A percentile compares a stretch with the other conserved stretches of the same genome.
Evolutionary conservation across 805 yeast genomes (phyloP).

Genomic region (Saccharomycopsis capsularis): DNA sequence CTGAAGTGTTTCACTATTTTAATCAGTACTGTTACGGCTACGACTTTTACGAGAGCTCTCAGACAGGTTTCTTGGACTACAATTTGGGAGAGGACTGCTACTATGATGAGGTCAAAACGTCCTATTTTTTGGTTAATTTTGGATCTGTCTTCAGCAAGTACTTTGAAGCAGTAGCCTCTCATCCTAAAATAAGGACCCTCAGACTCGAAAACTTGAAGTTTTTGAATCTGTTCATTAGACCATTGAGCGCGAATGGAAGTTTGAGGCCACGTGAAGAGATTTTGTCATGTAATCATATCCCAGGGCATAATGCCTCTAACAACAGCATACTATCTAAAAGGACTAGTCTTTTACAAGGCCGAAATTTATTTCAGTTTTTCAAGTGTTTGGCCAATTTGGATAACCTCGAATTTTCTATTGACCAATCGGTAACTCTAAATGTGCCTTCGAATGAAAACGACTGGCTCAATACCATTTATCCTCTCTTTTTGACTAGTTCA

Average conservation of each 20-base stretch:
- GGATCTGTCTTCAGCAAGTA: background rate
- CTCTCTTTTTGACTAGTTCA: background rate
- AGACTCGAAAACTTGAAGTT: background rate
- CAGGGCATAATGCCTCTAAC: no score
- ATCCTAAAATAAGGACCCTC: background rate
- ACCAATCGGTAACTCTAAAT: no score
- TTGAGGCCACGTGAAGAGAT: no score
- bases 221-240: background rate
- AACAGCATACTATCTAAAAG: no score
- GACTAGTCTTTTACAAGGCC: background rate
- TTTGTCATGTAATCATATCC: no score
- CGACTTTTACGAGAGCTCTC: constrained; percentile 4
- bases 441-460: background rate
- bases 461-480: background rate
- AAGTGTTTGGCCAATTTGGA: background rate
- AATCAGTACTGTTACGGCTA: constrained; percentile 5
- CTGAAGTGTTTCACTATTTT: constrained; percentile 1
- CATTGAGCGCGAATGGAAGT: background rate
- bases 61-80: background rate
- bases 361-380: background rate
- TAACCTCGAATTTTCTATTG: background rate
- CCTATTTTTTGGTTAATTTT: constrained; percentile 6
- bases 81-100: background rate
- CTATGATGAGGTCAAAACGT: constrained; percentile 4
- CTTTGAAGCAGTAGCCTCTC: background rate